Evolutionary conservation across 306 rosid genomes (phyloP).

Genomic region (Fagus crenata): DNA sequence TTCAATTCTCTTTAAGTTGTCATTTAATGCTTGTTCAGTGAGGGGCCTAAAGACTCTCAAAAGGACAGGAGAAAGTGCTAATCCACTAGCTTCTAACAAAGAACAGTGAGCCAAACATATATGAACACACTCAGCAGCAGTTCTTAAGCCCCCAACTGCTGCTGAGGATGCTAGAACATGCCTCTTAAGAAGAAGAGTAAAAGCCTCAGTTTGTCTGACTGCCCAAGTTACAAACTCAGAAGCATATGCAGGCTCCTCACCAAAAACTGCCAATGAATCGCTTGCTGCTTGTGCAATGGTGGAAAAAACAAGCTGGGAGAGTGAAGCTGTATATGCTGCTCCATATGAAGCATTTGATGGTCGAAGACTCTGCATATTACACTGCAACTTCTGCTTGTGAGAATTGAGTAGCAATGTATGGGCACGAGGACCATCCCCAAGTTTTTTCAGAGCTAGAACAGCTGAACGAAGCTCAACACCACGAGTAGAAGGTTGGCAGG

Average conservation of each 20-base stretch:
- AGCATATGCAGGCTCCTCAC: constrained; percentile 69
- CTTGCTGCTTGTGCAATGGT: constrained; percentile 70
- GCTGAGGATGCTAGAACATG: constrained; percentile 68
- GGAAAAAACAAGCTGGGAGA: constrained; percentile 72
- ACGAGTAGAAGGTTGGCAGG: constrained; percentile 60
- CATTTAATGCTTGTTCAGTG: constrained; percentile 54
- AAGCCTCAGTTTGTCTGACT: constrained; percentile 55
- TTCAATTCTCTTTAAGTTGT: constrained; percentile 73
- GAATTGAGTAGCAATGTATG: constrained; percentile 64
- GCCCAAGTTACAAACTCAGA: constrained; percentile 97
- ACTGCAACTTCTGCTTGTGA: constrained; percentile 54
- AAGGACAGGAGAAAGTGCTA: constrained; percentile 78
- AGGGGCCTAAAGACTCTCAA: constrained; percentile 63
- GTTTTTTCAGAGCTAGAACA: constrained; percentile 56
- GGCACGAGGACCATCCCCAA: constrained; percentile 88
- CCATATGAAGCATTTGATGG: constrained; percentile 34
- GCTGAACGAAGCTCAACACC: constrained; percentile 64
- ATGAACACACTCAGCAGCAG: constrained; percentile 76
- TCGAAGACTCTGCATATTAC: constrained; percentile 39
- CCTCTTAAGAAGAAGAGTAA: constrained; percentile 57
- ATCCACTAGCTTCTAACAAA: constrained; percentile 62
- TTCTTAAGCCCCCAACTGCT: constrained; percentile 70
- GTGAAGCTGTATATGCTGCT: constrained; percentile 54
- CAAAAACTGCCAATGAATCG: constrained; percentile 67
- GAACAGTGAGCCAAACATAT: constrained; percentile 71